These are phyloP conservation scores for Astragalus glycyphyllos DNA, from an alignment of 306 rosid genomes.

Conservation along the genomic window DNA sequence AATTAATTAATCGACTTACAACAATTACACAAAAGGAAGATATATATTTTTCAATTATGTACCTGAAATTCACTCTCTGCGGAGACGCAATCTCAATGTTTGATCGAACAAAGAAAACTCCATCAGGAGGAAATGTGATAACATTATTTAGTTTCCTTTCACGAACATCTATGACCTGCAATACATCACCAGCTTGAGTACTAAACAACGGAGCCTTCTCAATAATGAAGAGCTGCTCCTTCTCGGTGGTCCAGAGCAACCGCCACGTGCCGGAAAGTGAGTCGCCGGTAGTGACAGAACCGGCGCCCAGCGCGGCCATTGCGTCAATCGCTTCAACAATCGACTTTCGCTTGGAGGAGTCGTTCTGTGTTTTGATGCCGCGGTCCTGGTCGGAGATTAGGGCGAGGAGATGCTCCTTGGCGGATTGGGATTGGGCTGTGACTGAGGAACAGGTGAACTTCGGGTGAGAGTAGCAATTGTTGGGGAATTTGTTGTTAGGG, in stretches of 20 bases:
- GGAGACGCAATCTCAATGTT: slow-evolving; percentile 63
- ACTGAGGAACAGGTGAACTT: slow-evolving; percentile 62
- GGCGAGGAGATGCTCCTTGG: slow-evolving; percentile 65
- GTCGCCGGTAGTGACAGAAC: slow-evolving; percentile 61
- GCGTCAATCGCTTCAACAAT: slow-evolving; percentile 70
- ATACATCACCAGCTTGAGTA: slow-evolving; percentile 80
- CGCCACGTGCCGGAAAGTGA: slow-evolving; percentile 86
- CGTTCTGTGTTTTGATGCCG: slow-evolving; percentile 73
- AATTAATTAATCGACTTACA: neutral
- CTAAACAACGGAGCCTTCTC: slow-evolving; percentile 79
- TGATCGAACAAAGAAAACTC: slow-evolving; percentile 93
- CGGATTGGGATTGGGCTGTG: slow-evolving; percentile 59
- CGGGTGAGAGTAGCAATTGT: slow-evolving; percentile 18
- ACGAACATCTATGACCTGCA: slow-evolving; percentile 84
- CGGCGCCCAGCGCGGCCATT: slow-evolving; percentile 53
- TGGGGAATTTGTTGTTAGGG: slow-evolving; percentile 26
- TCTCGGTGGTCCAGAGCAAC: slow-evolving; percentile 94
- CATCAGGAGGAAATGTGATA: slow-evolving; percentile 91
- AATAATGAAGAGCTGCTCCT: slow-evolving; percentile 89
- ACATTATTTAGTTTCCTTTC: slow-evolving; percentile 71
- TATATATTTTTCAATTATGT: neutral
- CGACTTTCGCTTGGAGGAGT: slow-evolving; percentile 49
- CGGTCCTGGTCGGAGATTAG: slow-evolving; percentile 85
- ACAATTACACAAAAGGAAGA: neutral
- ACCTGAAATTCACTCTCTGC: slow-evolving; percentile 93